Evolutionary conservation across 257 asterid species (phyloP), one percentile per base, ranked within the genome.

Genomic region (Solanum paucissectum): DNA sequence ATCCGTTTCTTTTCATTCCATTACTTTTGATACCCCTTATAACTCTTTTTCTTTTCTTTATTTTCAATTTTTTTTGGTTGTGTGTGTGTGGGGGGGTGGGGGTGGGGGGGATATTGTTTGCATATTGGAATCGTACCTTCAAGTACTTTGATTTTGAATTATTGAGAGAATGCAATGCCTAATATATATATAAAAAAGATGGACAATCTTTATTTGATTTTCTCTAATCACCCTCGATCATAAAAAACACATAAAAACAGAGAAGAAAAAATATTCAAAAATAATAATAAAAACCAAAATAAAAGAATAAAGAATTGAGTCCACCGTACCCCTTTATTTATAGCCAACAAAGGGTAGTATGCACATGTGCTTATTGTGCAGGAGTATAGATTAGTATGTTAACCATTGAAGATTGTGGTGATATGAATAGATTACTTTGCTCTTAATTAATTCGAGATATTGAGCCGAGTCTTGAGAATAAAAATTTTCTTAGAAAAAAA

Each of bases 381-480:
- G 60, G 16, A 5, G 34, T 25, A 68, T 27, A 68, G 5, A 12
- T 68, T 66, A 68, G 20, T 5, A 52, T 52, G 60, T 16, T 52
- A 52, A 16, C 1, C 8, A 52, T 52, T 16, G 9, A 16, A 18
- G 23, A 52, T 16, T 6, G n/a, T 6, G 62, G 62, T 18, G n/a
- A 52, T 27, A 66, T 29, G 10, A 16, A 69, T 13, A 32, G 0
- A 3, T 29, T 16, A 27, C 3, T 3, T 7, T 32, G 1, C 0
- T 69, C 4, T 29, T 69, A 69, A 13, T 32, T 29, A 69, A 3
- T 16, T 29, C 1, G 23, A 29, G 38, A 14, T 69, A 2, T 69
- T 0, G 0, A 0, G 5, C 0, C 0, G 1, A 68, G 37, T 13
- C 1, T 27, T 68, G 37, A 29, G 10, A 68, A 64, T 23, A 16